Conservation (phyloP, 1,284 basidiomycete genomes). For the Sanghuangporus sanghuang region DNA sequence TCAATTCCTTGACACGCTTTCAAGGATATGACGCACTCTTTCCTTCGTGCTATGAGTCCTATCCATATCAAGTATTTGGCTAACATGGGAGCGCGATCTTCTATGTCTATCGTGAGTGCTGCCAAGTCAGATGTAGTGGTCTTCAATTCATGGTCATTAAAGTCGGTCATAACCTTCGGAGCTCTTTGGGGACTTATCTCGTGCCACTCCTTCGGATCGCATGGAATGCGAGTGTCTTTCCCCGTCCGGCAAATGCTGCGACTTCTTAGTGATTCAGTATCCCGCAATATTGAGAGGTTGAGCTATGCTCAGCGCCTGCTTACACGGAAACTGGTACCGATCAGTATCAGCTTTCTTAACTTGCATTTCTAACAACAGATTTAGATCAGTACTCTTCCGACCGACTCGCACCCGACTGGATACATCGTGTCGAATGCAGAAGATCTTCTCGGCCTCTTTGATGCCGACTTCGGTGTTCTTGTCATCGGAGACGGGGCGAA, state of each 20-base stretch:
- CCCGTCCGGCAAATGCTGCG: conserved; percentile 80
- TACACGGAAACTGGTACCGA: conserved; percentile 66
- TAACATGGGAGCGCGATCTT: conserved; percentile 80
- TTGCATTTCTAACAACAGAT: not conserved
- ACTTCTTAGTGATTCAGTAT: conserved; percentile 79
- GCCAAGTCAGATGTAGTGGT: not conserved
- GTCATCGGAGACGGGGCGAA: conserved; percentile 86
- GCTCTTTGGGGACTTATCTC: conserved; percentile 83
- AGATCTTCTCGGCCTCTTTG: conserved; percentile 77
- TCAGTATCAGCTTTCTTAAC: not conserved
- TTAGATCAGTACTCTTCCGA: conserved; percentile 75
- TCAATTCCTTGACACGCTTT: conserved; percentile 12
- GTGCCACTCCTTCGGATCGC: conserved; percentile 76
- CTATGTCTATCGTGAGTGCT: conserved; percentile 71
- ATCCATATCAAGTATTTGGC: conserved; percentile 83
- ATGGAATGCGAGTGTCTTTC: conserved; percentile 83
- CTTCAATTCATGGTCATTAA: not conserved
- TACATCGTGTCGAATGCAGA: conserved; percentile 88
- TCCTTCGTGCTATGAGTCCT: conserved; percentile 85
- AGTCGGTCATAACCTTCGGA: conserved; percentile 84
- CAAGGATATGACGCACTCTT: conserved; percentile 84
- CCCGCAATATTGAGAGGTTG: conserved; percentile 78
- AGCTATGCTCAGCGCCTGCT: conserved; percentile 77
- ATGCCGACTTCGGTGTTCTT: conserved; percentile 81
- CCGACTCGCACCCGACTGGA: conserved; percentile 70